Conservation (phyloP, 2,329 filamentous ascomycete species). For the Metarhizium humberi region DNA sequence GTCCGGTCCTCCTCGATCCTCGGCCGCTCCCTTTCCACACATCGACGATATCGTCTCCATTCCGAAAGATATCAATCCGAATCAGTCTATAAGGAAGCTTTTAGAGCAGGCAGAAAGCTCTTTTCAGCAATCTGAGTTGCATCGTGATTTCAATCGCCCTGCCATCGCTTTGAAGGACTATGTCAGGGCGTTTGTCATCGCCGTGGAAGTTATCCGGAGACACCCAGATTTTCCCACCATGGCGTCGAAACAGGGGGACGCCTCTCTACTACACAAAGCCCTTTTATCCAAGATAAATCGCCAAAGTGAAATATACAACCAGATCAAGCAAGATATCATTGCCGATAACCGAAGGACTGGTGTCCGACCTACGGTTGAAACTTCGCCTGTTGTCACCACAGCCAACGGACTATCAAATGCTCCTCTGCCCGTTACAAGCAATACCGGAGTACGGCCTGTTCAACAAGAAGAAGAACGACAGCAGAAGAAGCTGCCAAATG, state of each 20-base stretch:
- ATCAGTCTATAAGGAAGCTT: slow-evolving; percentile 43
- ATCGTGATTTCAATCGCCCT: slow-evolving; percentile 53
- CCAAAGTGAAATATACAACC: slow-evolving; percentile 41
- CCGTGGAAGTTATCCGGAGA: slow-evolving; percentile 63
- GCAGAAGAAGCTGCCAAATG: slow-evolving; percentile 1
- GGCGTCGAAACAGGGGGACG: slow-evolving; percentile 41
- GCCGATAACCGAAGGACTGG: slow-evolving; percentile 56
- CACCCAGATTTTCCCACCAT: slow-evolving; percentile 67
- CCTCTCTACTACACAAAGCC: slow-evolving; percentile 37
- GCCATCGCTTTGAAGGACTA: slow-evolving; percentile 79
- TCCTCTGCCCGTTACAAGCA: background rate
- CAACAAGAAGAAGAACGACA: background rate
- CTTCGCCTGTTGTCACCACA: slow-evolving; percentile 10
- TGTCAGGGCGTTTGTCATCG: slow-evolving; percentile 70
- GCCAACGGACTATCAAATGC: background rate
- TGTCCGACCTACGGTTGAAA: slow-evolving; percentile 32
- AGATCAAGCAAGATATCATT: slow-evolving; percentile 50
- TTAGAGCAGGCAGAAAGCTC: slow-evolving; percentile 43
- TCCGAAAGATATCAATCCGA: slow-evolving; percentile 34
- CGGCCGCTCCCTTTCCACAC: slow-evolving; percentile 34
- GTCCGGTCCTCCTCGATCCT: slow-evolving; percentile 12
- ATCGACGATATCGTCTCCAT: slow-evolving; percentile 43
- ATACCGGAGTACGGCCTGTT: background rate
- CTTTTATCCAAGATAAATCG: slow-evolving; percentile 41
- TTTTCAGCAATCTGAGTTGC: slow-evolving; percentile 51